Base-by-base conservation (phyloP, 345 rosid genomes). In the Brassica rapa region DNA sequence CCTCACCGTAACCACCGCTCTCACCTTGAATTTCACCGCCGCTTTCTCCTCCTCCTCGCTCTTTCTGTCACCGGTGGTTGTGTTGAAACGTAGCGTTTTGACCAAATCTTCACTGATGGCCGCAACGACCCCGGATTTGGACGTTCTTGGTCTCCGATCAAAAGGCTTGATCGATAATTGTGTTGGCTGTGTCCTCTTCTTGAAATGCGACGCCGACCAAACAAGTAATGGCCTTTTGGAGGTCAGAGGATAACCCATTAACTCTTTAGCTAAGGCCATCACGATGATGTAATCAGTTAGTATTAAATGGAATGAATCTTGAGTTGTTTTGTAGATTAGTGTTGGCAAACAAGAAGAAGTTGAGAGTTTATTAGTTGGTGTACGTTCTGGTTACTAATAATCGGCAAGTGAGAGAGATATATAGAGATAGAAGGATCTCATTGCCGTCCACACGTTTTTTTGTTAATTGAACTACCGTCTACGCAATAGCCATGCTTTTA, bases 391-490 rank as follows among this genome's bases (percentile, higher is more conserved):
- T 51, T 51, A 51, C 21, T 51, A 51, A 51, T n/a, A 51, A 51
- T 51, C 56, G 8, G 56, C 16, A 51, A 51, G 21, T 51, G 56
- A 51, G 5, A 51, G 56, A 51, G 19, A 51, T n/a, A 51, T 51
- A 51, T 51, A 51, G 15, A 51, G 16, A 51, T 2, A 51, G 56
- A 51, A 51, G 21, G 56, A 51, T n/a, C 56, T 51, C 56, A 5
- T 51, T 51, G 56, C 56, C 56, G 56, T 51, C 56, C 56, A 51
- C 56, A n/a, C 56, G 56, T 51, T 51, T 41, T 41, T 51, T n/a
- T n/a, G 56, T n/a, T 51, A 1, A 51, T 51, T 51, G 56, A 21
- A n/a, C 56, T 51, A 51, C 15, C 15, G 56, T n/a, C 56, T 51
- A 51, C 56, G 56, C 19, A 51, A n/a, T 27, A n/a, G 56, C 15